Evolutionary conservation across 2,329 filamentous ascomycete species (phyloP), one percentile per base, ranked within the genome.

Genomic region (Exophiala xenobiotica): DNA sequence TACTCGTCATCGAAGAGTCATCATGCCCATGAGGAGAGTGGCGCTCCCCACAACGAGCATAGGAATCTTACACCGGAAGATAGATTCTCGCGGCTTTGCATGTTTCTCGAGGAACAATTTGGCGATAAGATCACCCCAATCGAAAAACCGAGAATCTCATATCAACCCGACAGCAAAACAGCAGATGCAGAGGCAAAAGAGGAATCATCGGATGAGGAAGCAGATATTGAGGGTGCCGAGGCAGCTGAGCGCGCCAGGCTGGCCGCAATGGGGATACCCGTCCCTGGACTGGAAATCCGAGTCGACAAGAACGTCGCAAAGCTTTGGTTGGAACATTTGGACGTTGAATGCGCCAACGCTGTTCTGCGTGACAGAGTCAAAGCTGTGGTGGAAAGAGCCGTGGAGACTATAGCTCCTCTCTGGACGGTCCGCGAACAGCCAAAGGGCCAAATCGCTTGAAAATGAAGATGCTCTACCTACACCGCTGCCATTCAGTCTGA

Each of bases 71-170:
- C 80, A 7, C 78, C 90, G 0, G 78, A 86, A 38, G 89, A 95
- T 61, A 86, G 89, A 33, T 83, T 97, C 33, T 82, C 86, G 57
- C 85, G 92, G 26, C 82, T 99, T 16, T 87, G 95, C 72, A 88
- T 96, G 83, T 96, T 99, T 75, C 85, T 99, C 11, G 93, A 99
- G 75, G 88, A 91, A 2, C 93, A 99, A 68, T 99, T 99, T 66
- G 93, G 93, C 56, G 86, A 93, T 58, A 86, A 89, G 53, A 84
- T 97, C 50, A 77, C 80, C 0, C 90, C 92, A 3, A 87, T 97
- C 59, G 79, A 85, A 18, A 74, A 64, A 74, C 90, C 53, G 80
- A 83, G 68, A 68, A 62, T 73, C 23, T 59, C 64, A n/a, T 65
- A 61, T 46, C 46, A 40, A 11, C 23, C 48, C 9, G 61, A 68